phyloP scores from a whole-genome alignment of 148 eudicot genomes.

The Camellia lanceoleosa region DNA sequence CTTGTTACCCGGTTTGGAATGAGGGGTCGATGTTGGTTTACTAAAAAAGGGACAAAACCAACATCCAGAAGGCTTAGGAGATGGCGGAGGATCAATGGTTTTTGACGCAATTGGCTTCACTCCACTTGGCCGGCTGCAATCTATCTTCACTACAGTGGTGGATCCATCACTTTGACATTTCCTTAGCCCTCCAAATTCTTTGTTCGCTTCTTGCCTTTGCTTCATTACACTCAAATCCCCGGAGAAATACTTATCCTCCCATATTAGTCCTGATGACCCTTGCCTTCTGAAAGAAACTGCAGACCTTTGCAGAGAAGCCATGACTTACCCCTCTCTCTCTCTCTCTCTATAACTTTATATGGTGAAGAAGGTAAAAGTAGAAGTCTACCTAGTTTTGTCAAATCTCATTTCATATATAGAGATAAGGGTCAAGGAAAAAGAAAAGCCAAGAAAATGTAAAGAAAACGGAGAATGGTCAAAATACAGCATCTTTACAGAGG shows the following conservation, averaged over 20 bases:
- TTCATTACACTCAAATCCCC: slow-evolving; percentile 20
- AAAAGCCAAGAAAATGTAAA: not conserved
- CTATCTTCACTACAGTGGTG: not conserved
- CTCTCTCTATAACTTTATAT: not conserved
- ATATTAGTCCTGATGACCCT: slow-evolving; percentile 33
- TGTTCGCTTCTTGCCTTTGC: slow-evolving; percentile 13
- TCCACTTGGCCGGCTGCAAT: not conserved
- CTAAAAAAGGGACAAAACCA: not conserved
- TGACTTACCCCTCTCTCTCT: not conserved
- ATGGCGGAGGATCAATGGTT: slow-evolving; percentile 13
- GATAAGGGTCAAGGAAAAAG: not conserved
- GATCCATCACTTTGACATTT: slow-evolving; percentile 7
- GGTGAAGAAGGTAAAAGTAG: not conserved
- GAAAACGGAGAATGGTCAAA: not conserved
- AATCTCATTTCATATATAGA: not conserved
- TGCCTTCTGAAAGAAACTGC: slow-evolving; percentile 30
- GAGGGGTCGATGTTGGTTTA: not conserved
- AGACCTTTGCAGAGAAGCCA: slow-evolving; percentile 20
- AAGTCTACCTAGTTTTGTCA: not conserved
- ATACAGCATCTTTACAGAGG: not conserved
- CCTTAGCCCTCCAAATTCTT: slow-evolving; percentile 14
- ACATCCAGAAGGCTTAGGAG: slow-evolving; percentile 19
- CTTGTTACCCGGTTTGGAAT: not conserved
- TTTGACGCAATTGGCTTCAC: not conserved
- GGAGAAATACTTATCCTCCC: slow-evolving; percentile 20